Evolutionary conservation across 352 stramenopile genomes (phyloP).

Genomic region (Globisporangium orthogonon): DNA sequence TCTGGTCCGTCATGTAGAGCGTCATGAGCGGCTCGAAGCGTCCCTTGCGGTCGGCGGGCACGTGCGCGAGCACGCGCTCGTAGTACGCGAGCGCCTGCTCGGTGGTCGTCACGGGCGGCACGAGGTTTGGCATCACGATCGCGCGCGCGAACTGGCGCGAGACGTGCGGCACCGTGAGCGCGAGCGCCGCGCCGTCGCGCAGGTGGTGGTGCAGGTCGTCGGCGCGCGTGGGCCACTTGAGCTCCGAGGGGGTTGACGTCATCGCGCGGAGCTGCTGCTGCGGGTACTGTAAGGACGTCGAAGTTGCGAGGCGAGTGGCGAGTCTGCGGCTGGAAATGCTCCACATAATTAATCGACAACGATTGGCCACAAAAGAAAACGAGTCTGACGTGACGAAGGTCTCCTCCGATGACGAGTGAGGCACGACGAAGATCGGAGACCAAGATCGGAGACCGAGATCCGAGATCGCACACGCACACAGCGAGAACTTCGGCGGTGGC

Average conservation of each 20-base stretch:
- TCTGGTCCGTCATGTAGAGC: slow-evolving; percentile 98
- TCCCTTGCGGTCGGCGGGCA: slow-evolving; percentile 49
- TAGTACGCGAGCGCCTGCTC: slow-evolving; percentile 94
- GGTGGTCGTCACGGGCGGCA: slow-evolving; percentile 95
- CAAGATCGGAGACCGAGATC: too few species aligned
- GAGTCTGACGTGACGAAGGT: too few species aligned
- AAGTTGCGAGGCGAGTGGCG: slow-evolving; percentile 1
- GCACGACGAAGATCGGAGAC: too few species aligned
- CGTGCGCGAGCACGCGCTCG: slow-evolving; percentile 89
- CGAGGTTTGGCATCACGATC: slow-evolving; percentile 99
- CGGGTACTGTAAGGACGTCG: background rate
- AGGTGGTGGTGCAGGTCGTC: slow-evolving; percentile 99
- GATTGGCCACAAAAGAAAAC: too few species aligned
- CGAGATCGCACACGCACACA: too few species aligned
- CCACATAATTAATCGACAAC: slow-evolving; percentile 1
- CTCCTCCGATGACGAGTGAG: too few species aligned
- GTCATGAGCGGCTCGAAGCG: slow-evolving; percentile 95
- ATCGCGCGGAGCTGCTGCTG: background rate
- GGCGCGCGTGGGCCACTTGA: slow-evolving; percentile 50
- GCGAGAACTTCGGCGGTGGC: too few species aligned
- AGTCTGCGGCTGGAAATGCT: slow-evolving; percentile 9
- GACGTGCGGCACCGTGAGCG: slow-evolving; percentile 79
- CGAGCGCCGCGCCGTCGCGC: slow-evolving; percentile 84
- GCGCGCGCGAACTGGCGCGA: slow-evolving; percentile 77
- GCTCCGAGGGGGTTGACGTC: slow-evolving; percentile 10